Conservation (phyloP, 208 protist genomes). For the Leptomonas pyrrhocoris region DNA sequence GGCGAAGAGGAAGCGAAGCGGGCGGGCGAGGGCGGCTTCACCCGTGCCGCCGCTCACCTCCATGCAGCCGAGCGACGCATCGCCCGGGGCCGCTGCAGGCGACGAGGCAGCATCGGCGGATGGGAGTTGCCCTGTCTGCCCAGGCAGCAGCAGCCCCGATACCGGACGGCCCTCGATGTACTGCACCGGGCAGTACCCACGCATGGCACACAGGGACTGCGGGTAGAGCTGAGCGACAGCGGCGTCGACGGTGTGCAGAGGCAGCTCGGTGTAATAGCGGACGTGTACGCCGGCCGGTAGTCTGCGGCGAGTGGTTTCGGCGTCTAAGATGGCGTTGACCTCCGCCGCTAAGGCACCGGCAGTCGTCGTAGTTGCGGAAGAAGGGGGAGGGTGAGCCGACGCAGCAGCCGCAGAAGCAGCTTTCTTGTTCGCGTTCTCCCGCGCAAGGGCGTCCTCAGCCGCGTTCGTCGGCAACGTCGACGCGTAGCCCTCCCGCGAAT, state of each 20-base stretch:
- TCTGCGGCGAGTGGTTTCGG: slow-evolving; percentile 22
- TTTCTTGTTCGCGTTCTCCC: slow-evolving; percentile 13
- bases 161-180: slow-evolving; percentile 33
- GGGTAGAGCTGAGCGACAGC: slow-evolving; percentile 54
- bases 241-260: slow-evolving; percentile 41
- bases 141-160: slow-evolving; percentile 45
- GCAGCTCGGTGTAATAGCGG: slow-evolving; percentile 40
- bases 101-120: neutral
- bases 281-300: slow-evolving; percentile 38
- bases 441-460: slow-evolving; percentile 45
- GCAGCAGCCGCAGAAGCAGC: slow-evolving; percentile 6
- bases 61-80: slow-evolving; percentile 47
- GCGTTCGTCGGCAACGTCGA: slow-evolving; percentile 48
- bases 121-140: slow-evolving; percentile 9
- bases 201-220: slow-evolving; percentile 52
- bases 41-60: slow-evolving; percentile 49
- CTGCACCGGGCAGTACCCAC: slow-evolving; percentile 67
- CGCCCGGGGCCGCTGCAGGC: neutral
- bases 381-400: no score
- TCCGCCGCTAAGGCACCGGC: slow-evolving; percentile 26
- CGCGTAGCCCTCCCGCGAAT: slow-evolving; percentile 42
- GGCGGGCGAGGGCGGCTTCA: slow-evolving; percentile 31
- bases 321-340: slow-evolving; percentile 21
- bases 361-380: neutral
- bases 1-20: slow-evolving; percentile 52